Evolutionary conservation across 2,329 filamentous ascomycete species (phyloP), one percentile per base, ranked within the genome.

Genomic region (Penicillium paneum): DNA sequence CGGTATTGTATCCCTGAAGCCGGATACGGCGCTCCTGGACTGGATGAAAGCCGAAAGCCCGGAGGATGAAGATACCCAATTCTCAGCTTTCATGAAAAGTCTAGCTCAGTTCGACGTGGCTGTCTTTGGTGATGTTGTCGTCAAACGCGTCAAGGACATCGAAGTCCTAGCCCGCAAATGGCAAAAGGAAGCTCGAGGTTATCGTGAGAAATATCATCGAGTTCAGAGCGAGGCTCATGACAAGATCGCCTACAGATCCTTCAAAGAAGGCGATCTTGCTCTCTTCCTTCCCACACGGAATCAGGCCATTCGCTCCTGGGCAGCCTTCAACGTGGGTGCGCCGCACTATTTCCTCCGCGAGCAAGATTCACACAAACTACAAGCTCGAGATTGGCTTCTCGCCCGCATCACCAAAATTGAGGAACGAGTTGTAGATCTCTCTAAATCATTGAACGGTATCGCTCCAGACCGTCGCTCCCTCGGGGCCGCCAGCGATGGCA

Each of bases 301-400:
- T 69, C 92, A 97, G 74, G 90, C 89, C 35, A 94, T 91, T 5
- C 89, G 93, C 15, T 93, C 94, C 0, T 99, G 94, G 94, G 94
- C 94, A 5, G 94, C 94, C 0, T 99, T 99, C 81, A 99, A 99
- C 66, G 90, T 99, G 31, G 93, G 92, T 1, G 96, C 93, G 56
- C 94, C 94, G 8, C 94, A 99, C 71, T 97, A 94, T 76, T 99
- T 99, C 76, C 81, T 99, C 3, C 89, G 91, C 34, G 94, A 99
- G 72, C 89, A 95, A 70, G 93, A 97, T 64, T 82, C 82, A 1
- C 95, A 99, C 73, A 87, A 90, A 57, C 79, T 99, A 6, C 85
- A 87, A 29, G 87, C 86, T 44, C 84, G 93, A 34, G 94, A 99
- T 70, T 99, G 94, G 91, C 84, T 99, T n/a, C 87, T 99, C 8